Evolutionary conservation across 768 basidiomycete species (phyloP).

Genomic region (Lepiota brunneoincarnata): DNA sequence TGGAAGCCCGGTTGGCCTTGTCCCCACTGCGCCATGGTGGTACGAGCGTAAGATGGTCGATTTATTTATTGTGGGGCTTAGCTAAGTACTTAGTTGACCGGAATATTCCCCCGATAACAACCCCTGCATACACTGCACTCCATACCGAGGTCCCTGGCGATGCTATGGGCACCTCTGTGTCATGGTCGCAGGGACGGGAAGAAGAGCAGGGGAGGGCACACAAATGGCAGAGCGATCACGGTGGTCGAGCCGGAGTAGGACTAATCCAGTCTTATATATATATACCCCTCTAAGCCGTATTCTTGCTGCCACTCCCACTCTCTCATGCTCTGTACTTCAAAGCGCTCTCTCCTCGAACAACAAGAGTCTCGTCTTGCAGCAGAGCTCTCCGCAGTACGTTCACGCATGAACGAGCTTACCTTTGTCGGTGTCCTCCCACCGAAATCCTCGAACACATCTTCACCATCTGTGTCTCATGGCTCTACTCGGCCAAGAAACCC

Average conservation of each 20-base stretch:
- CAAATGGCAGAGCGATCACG: not conserved
- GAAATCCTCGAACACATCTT: constrained; percentile 43
- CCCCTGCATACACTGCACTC: too few species aligned
- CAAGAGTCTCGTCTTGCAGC: constrained; percentile 26
- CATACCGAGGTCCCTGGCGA: not conserved
- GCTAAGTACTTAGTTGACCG: not conserved
- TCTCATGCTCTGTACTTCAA: not conserved
- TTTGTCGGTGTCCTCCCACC: constrained; percentile 29
- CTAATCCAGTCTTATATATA: not conserved
- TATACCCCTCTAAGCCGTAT: not conserved
- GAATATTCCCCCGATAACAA: too few species aligned
- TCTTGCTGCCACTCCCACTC: not conserved
- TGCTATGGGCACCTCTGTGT: not conserved
- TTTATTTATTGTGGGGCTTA: constrained; percentile 10
- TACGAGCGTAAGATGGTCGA: constrained; percentile 20
- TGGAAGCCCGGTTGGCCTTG: constrained; percentile 67
- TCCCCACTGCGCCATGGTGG: constrained; percentile 76
- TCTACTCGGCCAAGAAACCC: constrained; percentile 26
- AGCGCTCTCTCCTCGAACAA: constrained; percentile 16
- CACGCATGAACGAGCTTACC: constrained; percentile 23
- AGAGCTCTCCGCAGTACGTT: constrained; percentile 25
- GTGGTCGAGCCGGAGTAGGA: constrained; percentile 1
- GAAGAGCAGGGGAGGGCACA: not conserved
- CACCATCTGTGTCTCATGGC: constrained; percentile 32
- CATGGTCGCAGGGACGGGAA: not conserved